phyloP scores from a whole-genome alignment of 2,329 filamentous ascomycete species.

The Dactylellina parvicollis region DNA sequence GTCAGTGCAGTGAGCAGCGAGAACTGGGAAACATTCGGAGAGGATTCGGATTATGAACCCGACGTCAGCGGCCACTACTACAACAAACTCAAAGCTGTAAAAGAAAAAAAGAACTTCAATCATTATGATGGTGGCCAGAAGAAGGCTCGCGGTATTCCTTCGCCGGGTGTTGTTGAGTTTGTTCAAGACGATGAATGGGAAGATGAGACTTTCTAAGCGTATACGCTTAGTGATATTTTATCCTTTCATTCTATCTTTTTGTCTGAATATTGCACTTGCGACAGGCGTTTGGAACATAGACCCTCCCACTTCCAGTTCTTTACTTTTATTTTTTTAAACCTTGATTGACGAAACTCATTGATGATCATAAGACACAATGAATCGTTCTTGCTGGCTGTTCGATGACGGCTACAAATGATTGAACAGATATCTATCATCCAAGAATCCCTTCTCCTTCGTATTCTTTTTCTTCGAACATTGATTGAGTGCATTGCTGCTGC shows the following conservation, averaged over 20 bases:
- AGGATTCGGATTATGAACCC: slow-evolving; percentile 55
- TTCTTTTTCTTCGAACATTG: slow-evolving; percentile 3
- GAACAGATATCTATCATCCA: slow-evolving; percentile 26
- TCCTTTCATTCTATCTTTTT: background rate
- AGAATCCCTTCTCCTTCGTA: background rate
- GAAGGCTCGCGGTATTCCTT: slow-evolving; percentile 39
- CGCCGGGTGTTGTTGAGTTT: slow-evolving; percentile 25
- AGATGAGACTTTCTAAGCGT: slow-evolving; percentile 35
- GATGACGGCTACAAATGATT: slow-evolving; percentile 26
- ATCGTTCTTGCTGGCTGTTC: slow-evolving; percentile 47
- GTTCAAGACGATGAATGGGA: slow-evolving; percentile 41
- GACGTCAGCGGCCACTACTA: slow-evolving; percentile 50
- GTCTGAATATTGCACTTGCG: background rate
- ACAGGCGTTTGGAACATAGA: slow-evolving; percentile 7
- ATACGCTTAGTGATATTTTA: background rate
- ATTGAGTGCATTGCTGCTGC: background rate
- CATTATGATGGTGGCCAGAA: slow-evolving; percentile 27
- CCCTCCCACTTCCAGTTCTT: background rate
- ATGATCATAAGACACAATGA: slow-evolving; percentile 52
- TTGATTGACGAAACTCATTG: slow-evolving; percentile 52
- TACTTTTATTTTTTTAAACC: slow-evolving; percentile 13
- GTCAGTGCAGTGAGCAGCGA: slow-evolving; percentile 56
- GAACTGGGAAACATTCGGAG: slow-evolving; percentile 58
- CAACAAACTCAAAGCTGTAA: slow-evolving; percentile 46
- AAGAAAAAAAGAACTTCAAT: slow-evolving; percentile 44